Evolutionary conservation across 2,329 filamentous ascomycete genomes (phyloP).

Genomic region (Xylariomycetidae sp.): DNA sequence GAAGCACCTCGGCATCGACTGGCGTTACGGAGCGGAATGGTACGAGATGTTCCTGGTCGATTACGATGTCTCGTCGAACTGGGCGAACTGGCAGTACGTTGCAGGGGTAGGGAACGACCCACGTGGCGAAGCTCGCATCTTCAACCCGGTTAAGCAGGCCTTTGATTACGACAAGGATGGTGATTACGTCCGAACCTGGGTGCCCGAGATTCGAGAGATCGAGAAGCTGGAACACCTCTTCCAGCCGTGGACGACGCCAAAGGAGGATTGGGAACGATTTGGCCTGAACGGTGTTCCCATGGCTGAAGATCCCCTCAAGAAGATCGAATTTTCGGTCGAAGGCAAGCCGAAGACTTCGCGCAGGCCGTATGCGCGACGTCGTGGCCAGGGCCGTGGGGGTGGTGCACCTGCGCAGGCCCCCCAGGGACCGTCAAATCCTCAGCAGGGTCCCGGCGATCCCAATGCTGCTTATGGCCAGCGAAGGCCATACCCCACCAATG

Average conservation of each 20-base stretch:
- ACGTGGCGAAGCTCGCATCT: slow-evolving; percentile 62
- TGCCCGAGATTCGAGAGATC: slow-evolving; percentile 58
- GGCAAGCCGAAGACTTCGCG: slow-evolving; percentile 36
- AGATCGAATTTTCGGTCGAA: slow-evolving; percentile 57
- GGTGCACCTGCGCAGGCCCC: slow-evolving; percentile 1
- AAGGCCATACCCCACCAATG: slow-evolving; percentile 1
- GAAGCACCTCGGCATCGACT: slow-evolving; percentile 70
- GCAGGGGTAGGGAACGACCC: slow-evolving; percentile 77
- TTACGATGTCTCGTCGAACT: slow-evolving; percentile 71
- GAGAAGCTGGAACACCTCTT: slow-evolving; percentile 54
- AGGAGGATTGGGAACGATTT: slow-evolving; percentile 49
- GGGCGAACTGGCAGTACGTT: slow-evolving; percentile 80
- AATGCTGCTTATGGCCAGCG: slow-evolving; percentile 1
- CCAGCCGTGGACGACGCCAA: slow-evolving; percentile 60
- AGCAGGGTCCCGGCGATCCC: background rate
- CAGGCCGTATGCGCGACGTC: slow-evolving; percentile 26
- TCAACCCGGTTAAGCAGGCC: slow-evolving; percentile 77
- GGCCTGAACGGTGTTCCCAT: slow-evolving; percentile 54
- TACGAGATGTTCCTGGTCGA: slow-evolving; percentile 71
- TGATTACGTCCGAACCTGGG: slow-evolving; percentile 66
- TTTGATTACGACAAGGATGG: slow-evolving; percentile 70
- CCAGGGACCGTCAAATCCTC: background rate
- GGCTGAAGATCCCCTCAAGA: slow-evolving; percentile 61
- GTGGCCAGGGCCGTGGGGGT: slow-evolving; percentile 21
- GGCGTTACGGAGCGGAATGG: slow-evolving; percentile 77